These are phyloP conservation scores for Penicillium sp. DNA, from an alignment of 2,329 filamentous ascomycete species.

Conservation along the genomic window DNA sequence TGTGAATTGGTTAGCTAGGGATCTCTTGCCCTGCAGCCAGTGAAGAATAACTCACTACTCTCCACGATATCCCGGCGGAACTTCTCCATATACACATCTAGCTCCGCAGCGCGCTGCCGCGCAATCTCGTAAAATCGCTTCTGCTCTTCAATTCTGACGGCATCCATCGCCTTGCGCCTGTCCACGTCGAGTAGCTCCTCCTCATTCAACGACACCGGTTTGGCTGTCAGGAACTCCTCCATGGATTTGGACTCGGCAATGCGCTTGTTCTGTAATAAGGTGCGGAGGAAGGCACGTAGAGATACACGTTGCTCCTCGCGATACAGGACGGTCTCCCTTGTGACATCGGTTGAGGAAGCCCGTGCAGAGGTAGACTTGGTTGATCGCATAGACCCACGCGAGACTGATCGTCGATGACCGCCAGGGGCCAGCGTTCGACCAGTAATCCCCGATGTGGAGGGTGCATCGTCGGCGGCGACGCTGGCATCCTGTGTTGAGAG, in stretches of 20 bases:
- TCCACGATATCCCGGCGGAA: constrained; percentile 71
- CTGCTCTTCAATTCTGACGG: constrained; percentile 88
- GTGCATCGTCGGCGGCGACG: constrained; percentile 41
- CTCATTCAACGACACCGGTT: constrained; percentile 75
- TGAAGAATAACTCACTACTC: constrained; percentile 61
- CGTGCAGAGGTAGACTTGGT: constrained; percentile 39
- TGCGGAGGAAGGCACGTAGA: constrained; percentile 85
- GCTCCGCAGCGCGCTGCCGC: constrained; percentile 81
- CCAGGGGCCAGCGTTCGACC: constrained; percentile 38
- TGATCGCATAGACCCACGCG: constrained; percentile 35
- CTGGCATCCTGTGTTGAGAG: constrained; percentile 69
- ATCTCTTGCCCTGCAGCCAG: constrained; percentile 34
- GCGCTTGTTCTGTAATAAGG: constrained; percentile 80
- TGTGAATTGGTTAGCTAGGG: constrained; percentile 9
- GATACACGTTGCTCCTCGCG: constrained; percentile 91
- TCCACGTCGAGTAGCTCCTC: constrained; percentile 84
- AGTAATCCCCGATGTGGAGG: constrained; percentile 25
- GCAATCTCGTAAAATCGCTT: constrained; percentile 95
- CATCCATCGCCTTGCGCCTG: constrained; percentile 79
- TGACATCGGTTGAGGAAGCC: constrained; percentile 47
- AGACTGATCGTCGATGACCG: constrained; percentile 31
- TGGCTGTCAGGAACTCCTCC: constrained; percentile 75
- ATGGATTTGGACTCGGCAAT: constrained; percentile 83
- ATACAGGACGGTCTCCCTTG: constrained; percentile 64
- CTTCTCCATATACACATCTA: constrained; percentile 97